Percentiles rank a stretch among this genome's conserved stretches.
Conservation (phyloP, 1,284 basidiomycete genomes). For the Nidula niveotomentosa region DNA sequence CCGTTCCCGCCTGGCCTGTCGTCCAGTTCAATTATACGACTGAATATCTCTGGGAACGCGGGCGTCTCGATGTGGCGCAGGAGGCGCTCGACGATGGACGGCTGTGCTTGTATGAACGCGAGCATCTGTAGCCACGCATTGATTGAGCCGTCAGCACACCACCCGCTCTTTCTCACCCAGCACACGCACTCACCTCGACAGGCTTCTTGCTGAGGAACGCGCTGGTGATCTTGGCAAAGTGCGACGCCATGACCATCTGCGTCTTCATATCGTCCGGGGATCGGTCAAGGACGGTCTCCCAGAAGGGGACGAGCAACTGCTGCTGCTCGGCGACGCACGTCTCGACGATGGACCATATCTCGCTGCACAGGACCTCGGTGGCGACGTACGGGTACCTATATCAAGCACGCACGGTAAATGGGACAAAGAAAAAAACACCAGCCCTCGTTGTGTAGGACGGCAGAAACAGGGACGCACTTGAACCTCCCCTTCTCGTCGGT, state of each 20-base stretch:
- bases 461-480: slow-evolving; percentile 56
- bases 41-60: slow-evolving; percentile 89
- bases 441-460: background rate
- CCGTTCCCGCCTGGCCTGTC: slow-evolving; percentile 81
- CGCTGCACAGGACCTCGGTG: slow-evolving; percentile 95
- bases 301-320: slow-evolving; percentile 82
- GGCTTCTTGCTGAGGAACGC: slow-evolving; percentile 88
- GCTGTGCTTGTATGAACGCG: slow-evolving; percentile 84
- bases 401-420: background rate
- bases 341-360: slow-evolving; percentile 94
- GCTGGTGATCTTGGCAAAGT: slow-evolving; percentile 89
- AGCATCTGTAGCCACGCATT: slow-evolving; percentile 72
- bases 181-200: slow-evolving; percentile 66
- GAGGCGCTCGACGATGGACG: slow-evolving; percentile 81
- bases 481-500: slow-evolving; percentile 72
- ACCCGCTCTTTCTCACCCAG: background rate
- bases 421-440: too few species aligned
- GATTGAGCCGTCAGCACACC: too few species aligned
- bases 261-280: slow-evolving; percentile 79
- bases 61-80: slow-evolving; percentile 88
- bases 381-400: slow-evolving; percentile 90
- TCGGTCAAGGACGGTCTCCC: slow-evolving; percentile 88
- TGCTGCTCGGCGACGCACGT: slow-evolving; percentile 78
- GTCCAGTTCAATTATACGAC: slow-evolving; percentile 92
- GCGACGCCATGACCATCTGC: slow-evolving; percentile 74